Evolutionary conservation across 345 rosid genomes (phyloP), one percentile per base, ranked within the genome.

Genomic region (Nasturtium officinale): DNA sequence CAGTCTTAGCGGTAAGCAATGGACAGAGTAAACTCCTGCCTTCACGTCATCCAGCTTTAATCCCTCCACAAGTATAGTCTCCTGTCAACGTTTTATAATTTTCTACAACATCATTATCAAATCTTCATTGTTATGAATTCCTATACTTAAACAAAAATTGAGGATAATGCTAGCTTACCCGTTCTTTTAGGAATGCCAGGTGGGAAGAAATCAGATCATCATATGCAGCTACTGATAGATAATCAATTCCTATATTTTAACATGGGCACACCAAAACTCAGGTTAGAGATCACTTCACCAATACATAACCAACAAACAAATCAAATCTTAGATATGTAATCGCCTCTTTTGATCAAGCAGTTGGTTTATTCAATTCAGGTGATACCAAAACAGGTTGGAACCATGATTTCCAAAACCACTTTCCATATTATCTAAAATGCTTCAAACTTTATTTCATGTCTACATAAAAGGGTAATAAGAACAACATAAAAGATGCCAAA

Each of bases 191-290:
- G 43, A 87, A 84, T 52, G 52, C 82, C 30, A 75, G 57, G 48
- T 87, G 89, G 21, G 84, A 54, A 9, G 86, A 76, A 53, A 55
- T 66, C 64, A 76, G 54, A 78, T 85, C 82, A 43, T 74, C 87
- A 45, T 76, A 73, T 9, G 97, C 92, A 78, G 96, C 92, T 73
- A 83, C 92, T 38, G 92, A 86, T 67, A 94, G 68, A 79, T 83
- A 94, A 82, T 91, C 96, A 59, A 85, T 42, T 28, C 97, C 98
- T 90, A 64, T 56, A 79, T 38, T 59, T 74, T 38, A 17, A 56
- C 33, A 69, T 16, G 3, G 4, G 29, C 16, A 26, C 57, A 61
- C 28, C 12, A 69, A 6, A 67, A 45, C 51, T 68, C 58, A 33
- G 6, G 40, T 68, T 32, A 60, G 11, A 46, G 46, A 67, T n/a